Evolutionary conservation across 208 protist genomes (phyloP), one percentile per base, ranked within the genome.

Genomic region (Leishmania mexicana): DNA sequence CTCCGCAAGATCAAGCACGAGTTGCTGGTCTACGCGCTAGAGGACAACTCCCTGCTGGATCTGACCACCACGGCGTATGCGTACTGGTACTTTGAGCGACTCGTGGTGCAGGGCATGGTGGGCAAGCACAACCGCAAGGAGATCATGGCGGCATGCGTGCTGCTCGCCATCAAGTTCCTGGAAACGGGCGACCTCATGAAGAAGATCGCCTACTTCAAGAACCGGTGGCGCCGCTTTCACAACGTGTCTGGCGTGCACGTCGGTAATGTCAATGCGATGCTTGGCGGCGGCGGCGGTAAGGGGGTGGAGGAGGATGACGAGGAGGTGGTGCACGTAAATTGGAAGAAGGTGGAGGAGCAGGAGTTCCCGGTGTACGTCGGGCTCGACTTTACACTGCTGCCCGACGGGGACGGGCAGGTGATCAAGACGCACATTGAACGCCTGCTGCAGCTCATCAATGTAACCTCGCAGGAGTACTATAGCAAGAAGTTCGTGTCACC

Each of bases 21-120:
- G 83, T 83, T 95, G 67, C 87, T 97, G 49, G 83, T 91, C 72
- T 92, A 95, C 84, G 92, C 87, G 35, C 84, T 97, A 1, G 89
- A 95, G 86, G 87, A 93, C 74, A 84, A 85, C 67, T 92, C 87
- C 4, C 87, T 91, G 31, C 80, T 97, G 40, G 92, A 97, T 78
- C 77, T 97, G 31, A 85, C 85, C 67, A 96, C 94, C 19, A 81
- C 91, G 47, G 92, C 94, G 24, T 86, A 96, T 78, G 94, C 92
- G n/a, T 95, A 95, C 81, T 97, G 94, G 92, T 97, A 97, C 84
- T 94, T 95, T 83, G 94, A 97, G 85, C 87, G 94, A 11, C 87
- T 97, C 53, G 85, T 95, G 47, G 85, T 90, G 81, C 89, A 88
- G 60, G 92, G 92, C 24, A 95, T 96, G 92, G 94, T 97, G 68